A percentile compares a stretch with the other conserved stretches of the same genome.
These are phyloP conservation scores for Amborella trichopoda DNA, from an alignment of 164 flowering plant species.

Conservation along the genomic window DNA sequence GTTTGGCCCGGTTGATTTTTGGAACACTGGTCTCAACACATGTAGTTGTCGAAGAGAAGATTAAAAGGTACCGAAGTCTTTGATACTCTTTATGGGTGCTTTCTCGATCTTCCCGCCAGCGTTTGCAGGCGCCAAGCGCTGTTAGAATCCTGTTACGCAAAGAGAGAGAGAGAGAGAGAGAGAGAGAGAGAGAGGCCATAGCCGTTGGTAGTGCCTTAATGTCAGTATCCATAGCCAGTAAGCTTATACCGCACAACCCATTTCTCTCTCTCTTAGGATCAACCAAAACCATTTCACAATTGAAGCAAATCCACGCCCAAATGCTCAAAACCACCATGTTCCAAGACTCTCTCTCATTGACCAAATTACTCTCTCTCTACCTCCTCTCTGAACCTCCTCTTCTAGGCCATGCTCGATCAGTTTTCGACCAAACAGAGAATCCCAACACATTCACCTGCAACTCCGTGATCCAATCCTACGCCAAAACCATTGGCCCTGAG, in stretches of 20 bases:
- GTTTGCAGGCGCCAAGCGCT: background rate
- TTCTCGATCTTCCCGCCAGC: background rate
- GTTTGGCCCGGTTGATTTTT: too few species aligned
- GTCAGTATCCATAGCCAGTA: slow-evolving; percentile 9
- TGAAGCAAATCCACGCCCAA: slow-evolving; percentile 15
- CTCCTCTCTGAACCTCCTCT: too few species aligned
- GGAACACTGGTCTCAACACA: too few species aligned
- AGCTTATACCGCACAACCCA: slow-evolving; percentile 11
- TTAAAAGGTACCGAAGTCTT: background rate
- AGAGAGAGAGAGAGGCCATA: too few species aligned
- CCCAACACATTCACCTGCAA: slow-evolving; percentile 28
- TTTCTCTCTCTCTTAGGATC: slow-evolving; percentile 8
- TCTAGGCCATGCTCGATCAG: slow-evolving; percentile 29
- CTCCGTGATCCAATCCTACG: slow-evolving; percentile 41
- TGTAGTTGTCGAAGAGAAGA: too few species aligned
- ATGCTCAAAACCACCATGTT: slow-evolving; percentile 6
- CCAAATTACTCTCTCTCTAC: too few species aligned
- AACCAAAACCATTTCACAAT: slow-evolving; percentile 2
- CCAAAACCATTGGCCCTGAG: slow-evolving; percentile 22
- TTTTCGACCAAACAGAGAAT: slow-evolving; percentile 12
- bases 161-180: too few species aligned
- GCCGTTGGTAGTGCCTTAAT: background rate
- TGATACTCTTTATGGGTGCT: background rate
- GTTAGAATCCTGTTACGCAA: background rate
- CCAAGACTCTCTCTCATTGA: slow-evolving; percentile 1